Percentiles rank a stretch among this genome's conserved stretches.
Conservation (phyloP, 116 monocot genomes). For the Cymodocea nodosa region DNA sequence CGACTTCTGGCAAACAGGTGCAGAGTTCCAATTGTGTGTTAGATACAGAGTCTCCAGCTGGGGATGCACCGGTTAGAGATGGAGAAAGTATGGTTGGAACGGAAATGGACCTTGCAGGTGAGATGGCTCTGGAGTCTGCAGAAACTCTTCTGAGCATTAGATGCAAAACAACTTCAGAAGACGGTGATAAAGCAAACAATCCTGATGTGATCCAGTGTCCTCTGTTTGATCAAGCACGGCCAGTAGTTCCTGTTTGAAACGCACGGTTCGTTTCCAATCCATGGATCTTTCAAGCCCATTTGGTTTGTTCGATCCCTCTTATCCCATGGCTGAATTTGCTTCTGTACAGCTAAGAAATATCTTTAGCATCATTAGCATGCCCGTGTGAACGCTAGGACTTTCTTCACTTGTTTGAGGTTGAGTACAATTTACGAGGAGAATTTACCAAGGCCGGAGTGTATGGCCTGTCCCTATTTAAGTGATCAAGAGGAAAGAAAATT, state of each 20-base stretch:
- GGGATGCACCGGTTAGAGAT: not conserved
- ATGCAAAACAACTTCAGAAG: constrained; percentile 15
- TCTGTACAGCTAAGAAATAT: no score
- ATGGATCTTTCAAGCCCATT: not conserved
- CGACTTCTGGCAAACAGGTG: not conserved
- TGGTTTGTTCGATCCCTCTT: not conserved
- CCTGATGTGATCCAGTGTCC: constrained; percentile 17
- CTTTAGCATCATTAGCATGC: no score
- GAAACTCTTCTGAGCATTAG: constrained; percentile 37
- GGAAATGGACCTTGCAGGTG: constrained; percentile 13
- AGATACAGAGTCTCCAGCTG: constrained; percentile 5
- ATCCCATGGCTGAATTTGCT: not conserved
- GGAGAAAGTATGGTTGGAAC: constrained; percentile 5
- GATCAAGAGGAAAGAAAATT: no score
- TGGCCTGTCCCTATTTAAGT: no score
- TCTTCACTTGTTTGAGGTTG: no score
- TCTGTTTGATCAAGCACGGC: constrained; percentile 19
- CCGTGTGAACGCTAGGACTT: no score
- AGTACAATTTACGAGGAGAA: no score
- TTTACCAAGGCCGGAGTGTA: no score
- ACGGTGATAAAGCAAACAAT: constrained; percentile 8
- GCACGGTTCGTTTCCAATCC: constrained; percentile 13
- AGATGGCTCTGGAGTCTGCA: constrained; percentile 30
- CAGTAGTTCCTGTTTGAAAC: constrained; percentile 34
- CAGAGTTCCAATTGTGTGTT: not conserved